These are phyloP conservation scores for Fusarium poae DNA, from an alignment of 2,329 filamentous ascomycete genomes.

Conservation along the genomic window DNA sequence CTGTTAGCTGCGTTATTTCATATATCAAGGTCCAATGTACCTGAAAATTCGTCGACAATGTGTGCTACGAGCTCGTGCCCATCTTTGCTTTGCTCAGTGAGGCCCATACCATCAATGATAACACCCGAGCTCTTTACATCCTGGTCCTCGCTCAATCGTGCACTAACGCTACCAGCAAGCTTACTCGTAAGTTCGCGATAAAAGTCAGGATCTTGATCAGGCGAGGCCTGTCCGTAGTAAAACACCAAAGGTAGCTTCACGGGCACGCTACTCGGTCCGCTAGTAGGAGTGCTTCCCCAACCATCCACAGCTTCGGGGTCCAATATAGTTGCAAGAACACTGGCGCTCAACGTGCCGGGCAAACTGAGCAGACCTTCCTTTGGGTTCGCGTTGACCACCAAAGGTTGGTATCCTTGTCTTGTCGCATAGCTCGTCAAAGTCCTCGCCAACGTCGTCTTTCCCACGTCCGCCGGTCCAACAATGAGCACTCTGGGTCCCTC, in stretches of 20 bases:
- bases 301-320: conserved; percentile 84
- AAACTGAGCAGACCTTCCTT: conserved; percentile 82
- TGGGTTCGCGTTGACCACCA: conserved; percentile 88
- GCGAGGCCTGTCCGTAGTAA: conserved; percentile 81
- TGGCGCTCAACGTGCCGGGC: conserved; percentile 85
- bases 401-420: conserved; percentile 77
- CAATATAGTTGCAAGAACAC: conserved; percentile 87
- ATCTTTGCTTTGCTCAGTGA: conserved; percentile 73
- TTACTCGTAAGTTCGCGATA: conserved; percentile 82
- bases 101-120: conserved; percentile 85
- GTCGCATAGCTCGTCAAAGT: conserved; percentile 84
- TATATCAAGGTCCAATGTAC: conserved; percentile 46
- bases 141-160: conserved; percentile 80
- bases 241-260: conserved; percentile 94
- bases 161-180: conserved; percentile 82
- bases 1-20: conserved; percentile 53
- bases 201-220: conserved; percentile 78
- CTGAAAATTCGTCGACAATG: conserved; percentile 71
- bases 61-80: conserved; percentile 84
- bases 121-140: conserved; percentile 80
- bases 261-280: conserved; percentile 86
- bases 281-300: conserved; percentile 92
- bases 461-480: conserved; percentile 80
- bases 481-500: conserved; percentile 87
- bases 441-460: conserved; percentile 86